Percentiles rank a stretch among this genome's conserved stretches.
These are phyloP conservation scores for Colletotrichum cuscutae DNA, from an alignment of 2,329 filamentous ascomycete species.

Conservation along the genomic window DNA sequence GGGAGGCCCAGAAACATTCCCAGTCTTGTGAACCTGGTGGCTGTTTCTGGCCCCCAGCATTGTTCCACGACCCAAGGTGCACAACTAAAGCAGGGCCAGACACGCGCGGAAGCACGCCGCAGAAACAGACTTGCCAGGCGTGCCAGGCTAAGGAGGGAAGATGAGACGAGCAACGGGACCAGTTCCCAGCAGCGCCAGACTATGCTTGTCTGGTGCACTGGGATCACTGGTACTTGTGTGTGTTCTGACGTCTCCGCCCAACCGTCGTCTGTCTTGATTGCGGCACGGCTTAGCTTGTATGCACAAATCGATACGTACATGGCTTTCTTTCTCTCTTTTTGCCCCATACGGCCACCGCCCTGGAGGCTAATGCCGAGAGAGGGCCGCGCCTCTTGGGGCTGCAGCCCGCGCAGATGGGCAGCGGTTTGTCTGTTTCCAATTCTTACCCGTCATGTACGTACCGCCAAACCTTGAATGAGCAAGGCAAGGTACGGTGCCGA, in stretches of 20 bases:
- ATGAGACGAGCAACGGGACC: slow-evolving; percentile 6
- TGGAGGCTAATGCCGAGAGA: slow-evolving; percentile 36
- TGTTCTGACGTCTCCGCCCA: slow-evolving; percentile 29
- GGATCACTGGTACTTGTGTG: slow-evolving; percentile 7
- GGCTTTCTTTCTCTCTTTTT: slow-evolving; percentile 11
- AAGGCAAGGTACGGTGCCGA: slow-evolving; percentile 31
- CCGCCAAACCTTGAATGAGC: slow-evolving; percentile 23
- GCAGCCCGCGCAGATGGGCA: slow-evolving; percentile 30
- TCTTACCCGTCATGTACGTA: slow-evolving; percentile 33
- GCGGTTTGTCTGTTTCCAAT: slow-evolving; percentile 35
- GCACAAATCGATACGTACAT: slow-evolving; percentile 27
- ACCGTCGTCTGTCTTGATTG: slow-evolving; percentile 24
- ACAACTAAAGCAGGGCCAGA: slow-evolving; percentile 17
- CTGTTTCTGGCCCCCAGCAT: neutral
- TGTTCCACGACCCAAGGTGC: slow-evolving; percentile 4
- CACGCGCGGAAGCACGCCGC: slow-evolving; percentile 5
- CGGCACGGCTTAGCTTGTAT: slow-evolving; percentile 23
- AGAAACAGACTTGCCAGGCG: neutral
- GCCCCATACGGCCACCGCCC: slow-evolving; percentile 30
- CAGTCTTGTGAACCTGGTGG: neutral
- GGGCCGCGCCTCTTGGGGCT: slow-evolving; percentile 34
- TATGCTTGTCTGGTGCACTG: slow-evolving; percentile 1
- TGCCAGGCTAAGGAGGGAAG: neutral
- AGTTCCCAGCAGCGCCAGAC: neutral
- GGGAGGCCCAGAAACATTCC: neutral